These are phyloP conservation scores for Fermentozyma sake DNA, from an alignment of 1,139 yeast genomes.

Conservation along the genomic window DNA sequence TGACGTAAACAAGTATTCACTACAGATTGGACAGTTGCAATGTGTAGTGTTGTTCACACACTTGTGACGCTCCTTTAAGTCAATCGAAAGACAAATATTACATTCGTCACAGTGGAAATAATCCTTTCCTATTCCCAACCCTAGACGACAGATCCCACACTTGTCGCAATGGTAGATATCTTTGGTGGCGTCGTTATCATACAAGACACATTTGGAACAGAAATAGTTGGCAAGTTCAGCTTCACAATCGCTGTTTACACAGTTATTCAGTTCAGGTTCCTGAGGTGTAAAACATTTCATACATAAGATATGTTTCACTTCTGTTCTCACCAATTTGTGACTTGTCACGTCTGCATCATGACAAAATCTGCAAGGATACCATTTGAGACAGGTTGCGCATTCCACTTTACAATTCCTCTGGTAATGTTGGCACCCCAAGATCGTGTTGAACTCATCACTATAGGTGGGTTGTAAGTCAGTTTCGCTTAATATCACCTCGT, in stretches of 20 bases:
- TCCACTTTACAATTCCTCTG: constrained; percentile 80
- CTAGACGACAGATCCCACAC: constrained; percentile 90
- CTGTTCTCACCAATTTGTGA: constrained; percentile 63
- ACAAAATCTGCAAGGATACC: constrained; percentile 83
- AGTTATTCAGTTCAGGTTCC: constrained; percentile 58
- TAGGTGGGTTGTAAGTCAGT: constrained; percentile 51
- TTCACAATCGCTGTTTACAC: constrained; percentile 66
- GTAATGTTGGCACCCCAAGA: constrained; percentile 80
- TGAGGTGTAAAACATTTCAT: constrained; percentile 78
- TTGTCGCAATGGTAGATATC: constrained; percentile 88
- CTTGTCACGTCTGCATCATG: constrained; percentile 58
- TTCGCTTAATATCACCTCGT: constrained; percentile 42
- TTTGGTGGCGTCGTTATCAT: constrained; percentile 77
- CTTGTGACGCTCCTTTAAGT: constrained; percentile 68
- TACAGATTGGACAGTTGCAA: constrained; percentile 90
- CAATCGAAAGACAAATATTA: constrained; percentile 82
- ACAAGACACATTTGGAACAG: constrained; percentile 73
- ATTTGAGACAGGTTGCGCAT: constrained; percentile 67
- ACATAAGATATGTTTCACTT: constrained; percentile 69
- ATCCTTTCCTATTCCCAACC: constrained; percentile 82
- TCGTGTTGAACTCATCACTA: constrained; percentile 30
- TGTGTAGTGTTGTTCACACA: constrained; percentile 87
- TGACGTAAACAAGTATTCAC: constrained; percentile 86
- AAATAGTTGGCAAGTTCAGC: constrained; percentile 68
- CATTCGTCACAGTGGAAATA: constrained; percentile 91